Base-by-base conservation (phyloP, 1,284 basidiomycete species). In the Sporisorium scitamineum region DNA sequence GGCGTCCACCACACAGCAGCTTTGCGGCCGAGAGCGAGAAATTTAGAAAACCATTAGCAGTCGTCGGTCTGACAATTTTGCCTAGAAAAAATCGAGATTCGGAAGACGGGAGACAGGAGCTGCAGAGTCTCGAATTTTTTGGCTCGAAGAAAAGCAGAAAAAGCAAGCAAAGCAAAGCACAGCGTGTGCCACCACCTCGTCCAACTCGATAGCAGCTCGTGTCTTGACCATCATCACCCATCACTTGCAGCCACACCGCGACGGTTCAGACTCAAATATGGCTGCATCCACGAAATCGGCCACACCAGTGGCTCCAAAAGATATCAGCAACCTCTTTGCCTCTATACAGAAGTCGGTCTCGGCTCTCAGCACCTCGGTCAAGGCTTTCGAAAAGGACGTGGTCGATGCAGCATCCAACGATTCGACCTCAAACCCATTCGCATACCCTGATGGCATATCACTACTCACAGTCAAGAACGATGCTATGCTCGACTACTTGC, bases 391-490 rank as follows among this genome's bases (percentile, higher is more conserved):
- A 14, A 61, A 65, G 37, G 73, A 76, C 24, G 54, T 71, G 2
- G 24, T 42, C 18, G 48, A 61, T 5, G 51, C 57, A 26, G 29
- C 54, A 18, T 67, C 70, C 37, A 51, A 14, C 20, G 69, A 66
- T 24, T 13, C 52, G 3, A 18, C 37, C 44, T 39, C 44, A 7
- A 67, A 72, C 48, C 64, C 70, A 2, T 70, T 75, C 27, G 62
- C 72, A n/a, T 79, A 78, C 45, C 74, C 79, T 9, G 79, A 92
- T 29, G 96, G 96, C 29, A 93, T 98, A 70, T 97, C 96, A 0
- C 88, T 99, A 2, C 88, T 99, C 18, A 92, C 93, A 3, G 87
- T 95, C 61, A 96, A 97, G 86, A 92, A 95, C 76, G 90, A 95
- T 63, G 86, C 93, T 14, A 89, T 97, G 75, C 87, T 98, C 13